phyloP scores from a whole-genome alignment of 768 basidiomycete species.

The Imleria badia region DNA sequence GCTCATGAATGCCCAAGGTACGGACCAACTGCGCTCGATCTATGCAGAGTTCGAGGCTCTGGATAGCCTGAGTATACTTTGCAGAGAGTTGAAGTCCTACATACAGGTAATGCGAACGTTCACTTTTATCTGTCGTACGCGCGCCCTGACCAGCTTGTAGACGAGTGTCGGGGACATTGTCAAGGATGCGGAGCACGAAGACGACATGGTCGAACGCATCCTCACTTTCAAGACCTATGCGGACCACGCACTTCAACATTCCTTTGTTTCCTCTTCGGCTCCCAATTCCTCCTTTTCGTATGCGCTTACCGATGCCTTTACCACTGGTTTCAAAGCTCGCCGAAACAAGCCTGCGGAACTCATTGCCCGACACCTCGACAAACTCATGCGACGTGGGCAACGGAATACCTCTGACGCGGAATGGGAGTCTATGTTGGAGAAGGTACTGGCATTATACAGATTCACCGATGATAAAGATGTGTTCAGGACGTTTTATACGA shows the following conservation, averaged over 20 bases:
- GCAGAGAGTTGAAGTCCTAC: conserved; percentile 59
- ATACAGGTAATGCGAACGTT: conserved; percentile 45
- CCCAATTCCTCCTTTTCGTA: conserved; percentile 61
- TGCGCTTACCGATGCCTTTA: conserved; percentile 71
- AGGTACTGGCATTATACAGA: conserved; percentile 71
- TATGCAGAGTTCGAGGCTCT: conserved; percentile 65
- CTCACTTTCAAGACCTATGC: conserved; percentile 64
- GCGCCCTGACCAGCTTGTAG: conserved; percentile 35
- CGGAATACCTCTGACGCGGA: conserved; percentile 59
- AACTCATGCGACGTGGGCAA: conserved; percentile 84
- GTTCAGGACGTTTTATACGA: conserved; percentile 90
- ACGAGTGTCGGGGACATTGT: conserved; percentile 62
- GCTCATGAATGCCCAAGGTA: conserved; percentile 49
- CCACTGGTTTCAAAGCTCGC: conserved; percentile 68
- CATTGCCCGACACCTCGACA: conserved; percentile 90
- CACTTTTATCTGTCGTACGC: not conserved
- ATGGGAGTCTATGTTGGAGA: conserved; percentile 64
- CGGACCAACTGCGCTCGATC: conserved; percentile 47
- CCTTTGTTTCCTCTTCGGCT: conserved; percentile 48
- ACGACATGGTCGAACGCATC: conserved; percentile 74
- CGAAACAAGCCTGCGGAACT: conserved; percentile 87
- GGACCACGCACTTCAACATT: conserved; percentile 46
- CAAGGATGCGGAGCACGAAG: conserved; percentile 59
- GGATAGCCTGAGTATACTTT: conserved; percentile 50
- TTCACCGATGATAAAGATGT: conserved; percentile 93